Conservation (phyloP, 108 stramenopile species). For the Conticribra weissflogii region DNA sequence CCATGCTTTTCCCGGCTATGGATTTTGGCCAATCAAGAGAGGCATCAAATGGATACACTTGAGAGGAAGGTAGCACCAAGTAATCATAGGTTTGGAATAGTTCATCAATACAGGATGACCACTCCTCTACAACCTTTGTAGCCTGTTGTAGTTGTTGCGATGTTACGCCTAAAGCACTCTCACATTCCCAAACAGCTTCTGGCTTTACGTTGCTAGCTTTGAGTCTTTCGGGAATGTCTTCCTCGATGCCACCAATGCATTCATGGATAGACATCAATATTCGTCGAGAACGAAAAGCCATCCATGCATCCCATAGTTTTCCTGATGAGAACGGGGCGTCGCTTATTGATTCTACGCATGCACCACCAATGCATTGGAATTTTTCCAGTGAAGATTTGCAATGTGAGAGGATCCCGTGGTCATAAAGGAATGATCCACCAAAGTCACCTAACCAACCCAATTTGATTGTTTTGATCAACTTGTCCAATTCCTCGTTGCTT, state of each 20-base stretch:
- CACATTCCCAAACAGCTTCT: constrained; percentile 53
- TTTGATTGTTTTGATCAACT: constrained; percentile 1
- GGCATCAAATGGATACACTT: constrained; percentile 55
- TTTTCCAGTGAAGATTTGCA: constrained; percentile 38
- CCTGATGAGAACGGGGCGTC: constrained; percentile 26
- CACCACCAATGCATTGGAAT: constrained; percentile 22
- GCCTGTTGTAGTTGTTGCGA: constrained; percentile 27
- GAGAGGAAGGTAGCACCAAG: constrained; percentile 57
- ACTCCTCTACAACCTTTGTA: no score
- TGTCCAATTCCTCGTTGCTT: constrained; percentile 1
- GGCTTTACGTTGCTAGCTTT: constrained; percentile 29
- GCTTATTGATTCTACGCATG: constrained; percentile 5
- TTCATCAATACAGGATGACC: no score
- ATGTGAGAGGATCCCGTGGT: constrained; percentile 46
- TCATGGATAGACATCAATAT: constrained; percentile 26
- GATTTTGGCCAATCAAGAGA: constrained; percentile 46
- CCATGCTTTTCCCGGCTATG: constrained; percentile 21
- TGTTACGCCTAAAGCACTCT: constrained; percentile 27
- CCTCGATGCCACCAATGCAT: constrained; percentile 12
- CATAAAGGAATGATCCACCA: constrained; percentile 47
- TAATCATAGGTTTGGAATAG: no score
- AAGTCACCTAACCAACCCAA: constrained; percentile 69
- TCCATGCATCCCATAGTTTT: constrained; percentile 56
- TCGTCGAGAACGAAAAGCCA: constrained; percentile 31
- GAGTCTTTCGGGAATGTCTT: constrained; percentile 10